Evolutionary conservation across 1,284 basidiomycete species (phyloP).

Genomic region (Boletus austroedulis): DNA sequence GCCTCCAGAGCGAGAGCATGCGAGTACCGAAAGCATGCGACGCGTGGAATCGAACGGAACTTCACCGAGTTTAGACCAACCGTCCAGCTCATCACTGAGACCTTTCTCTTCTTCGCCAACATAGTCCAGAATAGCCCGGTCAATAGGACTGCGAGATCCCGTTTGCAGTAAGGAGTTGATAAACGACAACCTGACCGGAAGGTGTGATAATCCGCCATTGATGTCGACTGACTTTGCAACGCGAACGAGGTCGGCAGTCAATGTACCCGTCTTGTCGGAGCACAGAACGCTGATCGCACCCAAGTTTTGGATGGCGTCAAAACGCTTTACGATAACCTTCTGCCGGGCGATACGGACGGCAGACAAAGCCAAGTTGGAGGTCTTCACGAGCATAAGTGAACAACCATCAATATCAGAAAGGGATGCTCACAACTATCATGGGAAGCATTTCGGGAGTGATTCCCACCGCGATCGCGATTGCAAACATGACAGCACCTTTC

Average conservation of each 20-base stretch:
- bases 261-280: conserved; percentile 34
- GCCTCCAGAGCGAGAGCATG: neutral
- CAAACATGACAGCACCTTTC: conserved; percentile 34
- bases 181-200: conserved; percentile 29
- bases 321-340: conserved; percentile 35
- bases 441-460: conserved; percentile 36
- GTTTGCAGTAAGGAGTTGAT: conserved; percentile 33
- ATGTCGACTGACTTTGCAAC: conserved; percentile 31
- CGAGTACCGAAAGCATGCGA: conserved; percentile 34
- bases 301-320: conserved; percentile 34
- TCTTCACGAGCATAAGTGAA: conserved; percentile 21
- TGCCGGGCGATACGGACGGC: conserved; percentile 34
- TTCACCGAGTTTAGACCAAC: conserved; percentile 33
- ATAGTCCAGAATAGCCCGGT: conserved; percentile 33
- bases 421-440: conserved; percentile 32
- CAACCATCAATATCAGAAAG: neutral
- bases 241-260: conserved; percentile 35
- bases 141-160: conserved; percentile 33
- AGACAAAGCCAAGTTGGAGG: conserved; percentile 32
- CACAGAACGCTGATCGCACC: conserved; percentile 32
- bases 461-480: conserved; percentile 31
- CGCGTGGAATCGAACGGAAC: conserved; percentile 36
- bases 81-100: conserved; percentile 9
- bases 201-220: conserved; percentile 22
- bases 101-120: conserved; percentile 20